phyloP scores from a whole-genome alignment of 2,329 filamentous ascomycete species.

The Bipolaris victoriae region DNA sequence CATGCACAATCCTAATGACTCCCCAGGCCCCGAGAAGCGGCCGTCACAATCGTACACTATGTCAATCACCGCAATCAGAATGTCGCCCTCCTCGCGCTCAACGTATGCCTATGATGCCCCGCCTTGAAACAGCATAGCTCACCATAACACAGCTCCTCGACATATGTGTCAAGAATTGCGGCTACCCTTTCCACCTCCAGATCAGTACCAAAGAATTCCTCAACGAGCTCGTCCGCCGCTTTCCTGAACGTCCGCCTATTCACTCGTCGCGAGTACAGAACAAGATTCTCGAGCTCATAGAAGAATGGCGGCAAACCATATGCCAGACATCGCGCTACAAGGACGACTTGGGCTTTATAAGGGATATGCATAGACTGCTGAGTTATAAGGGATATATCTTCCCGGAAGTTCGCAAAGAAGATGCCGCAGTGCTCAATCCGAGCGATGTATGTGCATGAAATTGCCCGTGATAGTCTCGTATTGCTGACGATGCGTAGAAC shows the following conservation, averaged over 20 bases:
- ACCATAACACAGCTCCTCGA: slow-evolving; percentile 72
- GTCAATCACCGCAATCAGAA: slow-evolving; percentile 98
- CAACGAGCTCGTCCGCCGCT: slow-evolving; percentile 94
- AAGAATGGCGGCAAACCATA: slow-evolving; percentile 98
- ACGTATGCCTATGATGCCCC: slow-evolving; percentile 53
- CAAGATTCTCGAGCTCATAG: slow-evolving; percentile 93
- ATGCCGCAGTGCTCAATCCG: slow-evolving; percentile 94
- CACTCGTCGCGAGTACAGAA: slow-evolving; percentile 85
- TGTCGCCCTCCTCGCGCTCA: slow-evolving; percentile 86
- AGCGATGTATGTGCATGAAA: slow-evolving; percentile 76
- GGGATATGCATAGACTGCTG: slow-evolving; percentile 95
- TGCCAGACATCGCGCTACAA: slow-evolving; percentile 98
- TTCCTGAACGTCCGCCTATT: slow-evolving; percentile 89
- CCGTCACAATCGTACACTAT: slow-evolving; percentile 88
- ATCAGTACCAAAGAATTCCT: slow-evolving; percentile 99
- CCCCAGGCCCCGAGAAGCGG: slow-evolving; percentile 82
- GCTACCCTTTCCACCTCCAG: slow-evolving; percentile 97
- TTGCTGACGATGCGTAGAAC: slow-evolving; percentile 64
- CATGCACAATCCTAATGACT: slow-evolving; percentile 24
- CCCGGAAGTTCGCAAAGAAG: slow-evolving; percentile 87
- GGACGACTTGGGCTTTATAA: slow-evolving; percentile 92
- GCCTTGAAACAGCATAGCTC: slow-evolving; percentile 23
- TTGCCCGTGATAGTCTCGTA: not conserved
- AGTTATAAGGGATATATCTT: slow-evolving; percentile 98
- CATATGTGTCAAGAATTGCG: slow-evolving; percentile 99